A percentile compares a stretch with the other conserved stretches of the same genome.
These are phyloP conservation scores for Penicillium vulpinum DNA, from an alignment of 2,329 filamentous ascomycete species.

Conservation along the genomic window DNA sequence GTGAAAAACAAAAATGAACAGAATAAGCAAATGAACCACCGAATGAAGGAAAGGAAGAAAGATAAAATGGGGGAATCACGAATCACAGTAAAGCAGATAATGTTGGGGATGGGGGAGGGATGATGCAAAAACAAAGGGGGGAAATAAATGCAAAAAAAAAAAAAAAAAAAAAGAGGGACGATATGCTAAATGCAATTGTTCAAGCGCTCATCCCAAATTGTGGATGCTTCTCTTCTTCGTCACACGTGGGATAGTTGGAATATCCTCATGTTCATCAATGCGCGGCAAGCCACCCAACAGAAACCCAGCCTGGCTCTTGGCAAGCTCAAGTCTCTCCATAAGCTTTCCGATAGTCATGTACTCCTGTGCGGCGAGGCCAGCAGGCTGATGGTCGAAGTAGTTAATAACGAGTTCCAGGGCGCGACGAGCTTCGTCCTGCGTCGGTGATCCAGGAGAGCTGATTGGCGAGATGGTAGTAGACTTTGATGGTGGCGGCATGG, in stretches of 20 bases:
- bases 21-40: not conserved
- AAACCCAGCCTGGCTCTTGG: slow-evolving; percentile 48
- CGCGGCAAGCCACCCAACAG: slow-evolving; percentile 47
- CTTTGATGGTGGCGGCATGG: slow-evolving; percentile 44
- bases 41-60: slow-evolving; percentile 6
- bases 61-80: slow-evolving; percentile 2
- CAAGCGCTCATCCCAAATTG: slow-evolving; percentile 34
- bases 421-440: slow-evolving; percentile 79
- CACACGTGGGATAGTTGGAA: slow-evolving; percentile 35
- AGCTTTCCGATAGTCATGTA: slow-evolving; percentile 75
- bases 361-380: slow-evolving; percentile 73
- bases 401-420: slow-evolving; percentile 79
- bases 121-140: not conserved
- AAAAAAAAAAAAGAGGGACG: not conserved
- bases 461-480: slow-evolving; percentile 50
- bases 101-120: not conserved
- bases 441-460: slow-evolving; percentile 65
- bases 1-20: not conserved
- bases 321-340: slow-evolving; percentile 79
- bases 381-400: slow-evolving; percentile 73
- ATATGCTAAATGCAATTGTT: not conserved
- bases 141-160: slow-evolving; percentile 2
- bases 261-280: slow-evolving; percentile 46
- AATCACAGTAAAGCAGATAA: slow-evolving; percentile 2
- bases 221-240: slow-evolving; percentile 51